These are phyloP conservation scores for Citrus glauca DNA, from an alignment of 345 rosid species.

Conservation along the genomic window DNA sequence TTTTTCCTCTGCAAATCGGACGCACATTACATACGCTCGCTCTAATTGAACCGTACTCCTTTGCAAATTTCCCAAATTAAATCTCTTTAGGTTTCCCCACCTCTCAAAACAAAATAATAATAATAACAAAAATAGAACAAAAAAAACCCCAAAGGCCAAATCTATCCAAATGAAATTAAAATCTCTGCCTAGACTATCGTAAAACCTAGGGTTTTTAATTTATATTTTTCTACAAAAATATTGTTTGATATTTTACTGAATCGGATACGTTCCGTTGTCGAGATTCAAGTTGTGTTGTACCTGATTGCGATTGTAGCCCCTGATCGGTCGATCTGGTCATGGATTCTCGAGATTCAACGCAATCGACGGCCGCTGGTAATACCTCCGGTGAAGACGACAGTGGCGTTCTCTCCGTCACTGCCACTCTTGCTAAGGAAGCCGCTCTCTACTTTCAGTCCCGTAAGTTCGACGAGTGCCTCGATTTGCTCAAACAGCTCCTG, in stretches of 20 bases:
- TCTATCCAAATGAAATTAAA: not conserved
- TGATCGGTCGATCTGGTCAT: conserved; percentile 33
- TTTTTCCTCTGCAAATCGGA: conserved; percentile 19
- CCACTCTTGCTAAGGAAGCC: conserved; percentile 77
- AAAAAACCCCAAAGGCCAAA: not conserved
- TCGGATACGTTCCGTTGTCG: not conserved
- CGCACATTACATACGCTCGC: not conserved
- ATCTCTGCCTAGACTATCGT: not conserved
- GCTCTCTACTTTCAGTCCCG: conserved; percentile 64
- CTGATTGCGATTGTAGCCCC: not conserved
- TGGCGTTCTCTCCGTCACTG: conserved; percentile 33
- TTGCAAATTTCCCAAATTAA: not conserved
- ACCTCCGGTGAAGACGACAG: conserved; percentile 34
- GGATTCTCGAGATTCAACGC: conserved; percentile 58
- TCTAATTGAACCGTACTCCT: not conserved
- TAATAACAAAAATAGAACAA: too few species aligned
- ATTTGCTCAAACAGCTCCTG: conserved; percentile 55
- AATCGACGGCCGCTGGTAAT: conserved; percentile 19
- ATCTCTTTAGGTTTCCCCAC: not conserved
- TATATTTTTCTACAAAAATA: not conserved
- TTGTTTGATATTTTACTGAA: not conserved
- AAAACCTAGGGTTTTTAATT: conserved; percentile 19
- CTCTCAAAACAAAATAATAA: too few species aligned
- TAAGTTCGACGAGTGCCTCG: conserved; percentile 69
- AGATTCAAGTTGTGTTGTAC: not conserved